Evolutionary conservation across 495 filamentous ascomycete species (phyloP), one percentile per base, ranked within the genome.

Genomic region (Tuber calosporum): DNA sequence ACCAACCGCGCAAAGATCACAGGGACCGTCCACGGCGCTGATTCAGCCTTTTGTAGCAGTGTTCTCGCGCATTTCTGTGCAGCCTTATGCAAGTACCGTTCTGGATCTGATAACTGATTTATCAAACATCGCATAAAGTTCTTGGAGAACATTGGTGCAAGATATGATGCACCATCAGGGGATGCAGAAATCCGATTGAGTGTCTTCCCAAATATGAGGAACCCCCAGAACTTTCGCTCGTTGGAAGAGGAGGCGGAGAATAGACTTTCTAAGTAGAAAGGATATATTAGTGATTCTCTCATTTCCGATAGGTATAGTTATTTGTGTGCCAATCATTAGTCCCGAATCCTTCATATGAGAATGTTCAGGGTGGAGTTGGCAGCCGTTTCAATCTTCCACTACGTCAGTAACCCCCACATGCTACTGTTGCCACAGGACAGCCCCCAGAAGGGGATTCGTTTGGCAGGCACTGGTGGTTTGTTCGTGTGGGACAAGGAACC

Each of bases 181-280:
- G 71, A 38, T 30, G 39, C 71, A 17, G 13, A 17, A 43, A 78
- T 39, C 40, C 43, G 74, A 39, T 75, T 58, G 30, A 97, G 82
- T 39, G 92, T 84, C 73, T 91, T 91, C 73, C 88, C 86, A 75
- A 97, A 91, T 34, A 99, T 88, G 69, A 92, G 87, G 81, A 99
- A 93, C 5, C 96, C 95, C 84, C 91, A 92, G 79, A 91, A 92
- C 82, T 97, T 97, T 67, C 94, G 90, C 81, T 93, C 92, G 36
- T 91, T 88, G 0, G 94, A 97, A 17, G 93, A 89, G 26, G 87
- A 87, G 69, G 90, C 86, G 38, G 91, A 89, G 80, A 97, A 97
- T 11, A 97, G 84, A 40, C 90, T 89, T 79, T 93, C 93, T 93
- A 80, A 19, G 58, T 58, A 43, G 53, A 82, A 82, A 74, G 34